These are phyloP conservation scores for Pleurotus sapidus DNA, from an alignment of 768 basidiomycete species.

Conservation along the genomic window DNA sequence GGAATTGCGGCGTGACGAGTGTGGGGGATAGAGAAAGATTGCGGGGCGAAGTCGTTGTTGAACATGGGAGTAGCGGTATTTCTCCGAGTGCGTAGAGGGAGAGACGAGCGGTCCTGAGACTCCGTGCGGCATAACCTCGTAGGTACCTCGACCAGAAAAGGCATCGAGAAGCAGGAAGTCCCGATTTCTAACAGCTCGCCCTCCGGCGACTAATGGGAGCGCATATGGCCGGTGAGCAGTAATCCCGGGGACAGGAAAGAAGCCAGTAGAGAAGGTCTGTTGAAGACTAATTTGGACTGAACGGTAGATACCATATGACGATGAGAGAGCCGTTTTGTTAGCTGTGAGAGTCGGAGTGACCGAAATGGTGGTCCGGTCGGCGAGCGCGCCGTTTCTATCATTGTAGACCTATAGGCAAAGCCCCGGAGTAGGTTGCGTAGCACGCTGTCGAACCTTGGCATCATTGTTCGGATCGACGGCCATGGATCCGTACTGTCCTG, in stretches of 20 bases:
- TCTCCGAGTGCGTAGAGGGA: not conserved
- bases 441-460: slow-evolving; percentile 1
- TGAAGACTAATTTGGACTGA: not conserved
- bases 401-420: not conserved
- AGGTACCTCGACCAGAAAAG: not conserved
- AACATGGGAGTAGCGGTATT: slow-evolving; percentile 8
- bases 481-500: not conserved
- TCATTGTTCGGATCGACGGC: not conserved
- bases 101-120: not conserved
- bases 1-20: slow-evolving; percentile 1
- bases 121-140: slow-evolving; percentile 7
- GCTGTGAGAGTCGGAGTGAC: not conserved
- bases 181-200: not conserved
- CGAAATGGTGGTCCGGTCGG: not conserved
- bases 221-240: slow-evolving; percentile 6
- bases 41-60: slow-evolving; percentile 1
- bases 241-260: not conserved
- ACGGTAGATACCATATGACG: not conserved
- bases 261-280: not conserved
- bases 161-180: not conserved
- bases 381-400: not conserved
- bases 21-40: not conserved
- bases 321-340: not conserved
- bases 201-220: slow-evolving; percentile 8
- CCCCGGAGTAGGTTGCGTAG: not conserved